A percentile compares a stretch with the other conserved stretches of the same genome.
These are phyloP conservation scores for Saturnispora zaruensis DNA, from an alignment of 805 yeast species.

Conservation along the genomic window DNA sequence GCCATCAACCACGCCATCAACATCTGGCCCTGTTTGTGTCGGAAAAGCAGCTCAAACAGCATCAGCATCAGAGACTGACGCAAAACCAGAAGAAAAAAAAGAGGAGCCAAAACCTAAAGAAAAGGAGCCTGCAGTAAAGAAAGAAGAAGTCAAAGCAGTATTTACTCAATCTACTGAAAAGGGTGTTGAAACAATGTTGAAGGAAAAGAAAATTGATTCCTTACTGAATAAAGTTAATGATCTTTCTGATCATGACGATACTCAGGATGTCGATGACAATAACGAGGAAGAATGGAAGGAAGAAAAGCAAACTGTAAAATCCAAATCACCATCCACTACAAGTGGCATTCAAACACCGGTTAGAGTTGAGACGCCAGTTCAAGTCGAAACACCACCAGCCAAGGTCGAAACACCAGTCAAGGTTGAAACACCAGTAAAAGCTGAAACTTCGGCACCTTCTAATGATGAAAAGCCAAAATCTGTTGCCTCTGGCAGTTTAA, in stretches of 20 bases:
- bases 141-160: conserved; percentile 12
- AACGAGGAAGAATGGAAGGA: conserved; percentile 26
- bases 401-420: neutral
- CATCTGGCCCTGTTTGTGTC: conserved; percentile 18
- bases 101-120: neutral
- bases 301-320: neutral
- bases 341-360: neutral
- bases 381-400: conserved; percentile 7
- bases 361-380: conserved; percentile 6
- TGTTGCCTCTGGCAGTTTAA: conserved; percentile 52
- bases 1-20: conserved; percentile 38
- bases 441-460: conserved; percentile 9
- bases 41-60: conserved; percentile 6
- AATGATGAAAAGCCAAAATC: conserved; percentile 17
- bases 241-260: conserved; percentile 32
- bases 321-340: neutral
- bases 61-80: neutral
- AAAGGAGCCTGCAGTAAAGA: conserved; percentile 5
- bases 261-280: conserved; percentile 22
- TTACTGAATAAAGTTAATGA: conserved; percentile 39
- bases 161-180: conserved; percentile 26
- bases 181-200: conserved; percentile 41
- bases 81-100: neutral
- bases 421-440: conserved; percentile 11
- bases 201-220: conserved; percentile 38